phyloP scores from a whole-genome alignment of 495 filamentous ascomycete genomes.

The Aspergillus olivimuriae region DNA sequence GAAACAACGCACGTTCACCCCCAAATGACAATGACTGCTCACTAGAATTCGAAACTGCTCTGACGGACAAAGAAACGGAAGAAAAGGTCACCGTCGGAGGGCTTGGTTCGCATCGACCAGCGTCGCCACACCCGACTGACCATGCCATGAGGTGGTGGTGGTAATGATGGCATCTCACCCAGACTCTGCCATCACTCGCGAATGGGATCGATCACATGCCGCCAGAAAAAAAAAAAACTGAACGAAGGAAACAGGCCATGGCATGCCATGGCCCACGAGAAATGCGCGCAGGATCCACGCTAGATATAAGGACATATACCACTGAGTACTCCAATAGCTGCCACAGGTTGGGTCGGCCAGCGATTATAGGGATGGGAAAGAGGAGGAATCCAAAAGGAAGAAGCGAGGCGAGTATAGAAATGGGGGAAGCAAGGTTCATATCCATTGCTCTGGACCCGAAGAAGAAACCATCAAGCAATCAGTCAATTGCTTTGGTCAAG shows the following conservation, averaged over 20 bases:
- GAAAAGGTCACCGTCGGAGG: neutral
- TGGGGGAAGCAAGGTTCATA: neutral
- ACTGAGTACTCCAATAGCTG: slow-evolving; percentile 4
- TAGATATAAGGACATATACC: slow-evolving; percentile 2
- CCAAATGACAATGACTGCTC: slow-evolving; percentile 10
- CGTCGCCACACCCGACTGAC: no score
- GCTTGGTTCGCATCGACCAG: neutral
- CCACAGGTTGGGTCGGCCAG: slow-evolving; percentile 14
- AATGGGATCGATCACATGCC: no score
- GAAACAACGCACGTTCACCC: no score
- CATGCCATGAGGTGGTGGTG: no score
- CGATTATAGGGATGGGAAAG: slow-evolving; percentile 12
- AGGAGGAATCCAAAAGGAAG: slow-evolving; percentile 5
- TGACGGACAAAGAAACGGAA: slow-evolving; percentile 1
- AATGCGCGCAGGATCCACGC: neutral
- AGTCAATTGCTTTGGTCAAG: slow-evolving; percentile 5
- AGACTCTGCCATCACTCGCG: no score
- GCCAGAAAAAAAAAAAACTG: no score
- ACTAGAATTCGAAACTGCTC: slow-evolving; percentile 14
- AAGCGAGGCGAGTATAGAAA: slow-evolving; percentile 3
- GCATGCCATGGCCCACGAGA: slow-evolving; percentile 1
- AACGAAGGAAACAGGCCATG: neutral
- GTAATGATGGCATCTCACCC: no score
- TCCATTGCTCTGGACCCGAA: neutral
- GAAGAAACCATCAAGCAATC: neutral